Evolutionary conservation across 2,329 filamentous ascomycete genomes (phyloP), one percentile per base, ranked within the genome.

Genomic region (Colletotrichum zoysiae): DNA sequence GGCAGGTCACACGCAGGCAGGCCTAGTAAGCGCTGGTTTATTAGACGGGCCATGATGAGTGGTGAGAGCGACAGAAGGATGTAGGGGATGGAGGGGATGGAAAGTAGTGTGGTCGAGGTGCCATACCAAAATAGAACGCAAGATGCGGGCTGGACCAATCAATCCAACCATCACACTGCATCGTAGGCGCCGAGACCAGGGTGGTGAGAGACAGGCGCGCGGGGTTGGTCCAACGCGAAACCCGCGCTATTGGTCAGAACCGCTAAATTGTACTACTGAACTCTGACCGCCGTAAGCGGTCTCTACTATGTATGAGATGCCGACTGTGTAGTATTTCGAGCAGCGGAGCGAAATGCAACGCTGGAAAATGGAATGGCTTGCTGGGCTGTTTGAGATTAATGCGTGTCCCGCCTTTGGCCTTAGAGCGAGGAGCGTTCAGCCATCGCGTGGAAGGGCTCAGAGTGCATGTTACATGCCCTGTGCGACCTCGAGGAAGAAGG

Each of bases 151-250:
- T 51, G 63, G 74, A 44, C 79, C 79, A 80, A 80, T 80, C 68
- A 76, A 60, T 40, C 70, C 50, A 42, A 62, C 67, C 70, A 78
- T 80, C 79, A 80, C 79, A 76, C 76, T 80, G 78, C 79, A 79
- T 71, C 55, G 23, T 74, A 74, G 73, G 71, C 73, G 73, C 73
- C 73, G 71, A 74, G 73, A 61, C 68, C 65, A 74, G 66, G 62
- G 64, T 57, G 58, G 60, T 46, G 51, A 62, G 38, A 65, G 59
- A 74, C 67, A 72, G 67, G 65, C 73, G 73, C 73, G 73, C 71
- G 71, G 64, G 73, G 73, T 62, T 74, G 73, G 73, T 67, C 58
- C 33, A 30, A 56, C 53, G 60, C 44, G 60, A 62, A 67, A 53
- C 26, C 58, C n/a, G 56, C 55, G 57, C 62, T 50, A 71, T 73